phyloP scores from a whole-genome alignment of 352 stramenopile species.

The Phytophthora megakarya region DNA sequence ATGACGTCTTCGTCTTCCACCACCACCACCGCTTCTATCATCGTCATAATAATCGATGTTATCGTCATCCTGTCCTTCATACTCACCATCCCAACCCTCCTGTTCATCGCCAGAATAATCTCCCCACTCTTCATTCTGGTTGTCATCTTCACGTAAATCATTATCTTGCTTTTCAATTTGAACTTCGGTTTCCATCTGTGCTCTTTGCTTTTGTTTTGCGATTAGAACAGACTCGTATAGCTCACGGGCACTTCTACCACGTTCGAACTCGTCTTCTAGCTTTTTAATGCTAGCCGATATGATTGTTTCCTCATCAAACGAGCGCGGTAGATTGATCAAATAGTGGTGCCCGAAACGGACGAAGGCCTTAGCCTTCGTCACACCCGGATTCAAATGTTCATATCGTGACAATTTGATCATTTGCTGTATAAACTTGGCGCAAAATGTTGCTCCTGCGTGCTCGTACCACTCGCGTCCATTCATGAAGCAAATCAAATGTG shows the following conservation, averaged over 20 bases:
- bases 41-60: neutral
- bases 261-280: slow-evolving; percentile 79
- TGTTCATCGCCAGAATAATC: slow-evolving; percentile 21
- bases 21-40: slow-evolving; percentile 1
- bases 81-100: slow-evolving; percentile 16
- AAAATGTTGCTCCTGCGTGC: slow-evolving; percentile 61
- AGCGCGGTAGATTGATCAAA: slow-evolving; percentile 77
- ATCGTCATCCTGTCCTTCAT: neutral
- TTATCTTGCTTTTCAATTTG: slow-evolving; percentile 3
- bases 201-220: slow-evolving; percentile 48
- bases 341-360: slow-evolving; percentile 83
- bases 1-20: slow-evolving; percentile 9
- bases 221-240: slow-evolving; percentile 78
- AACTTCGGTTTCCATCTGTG: slow-evolving; percentile 11
- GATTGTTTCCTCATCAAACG: slow-evolving; percentile 80
- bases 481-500: slow-evolving; percentile 75
- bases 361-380: slow-evolving; percentile 63
- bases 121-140: slow-evolving; percentile 19
- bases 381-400: slow-evolving; percentile 56
- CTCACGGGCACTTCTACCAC: slow-evolving; percentile 67
- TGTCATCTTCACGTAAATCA: neutral
- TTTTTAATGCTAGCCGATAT: slow-evolving; percentile 71
- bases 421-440: slow-evolving; percentile 74
- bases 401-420: slow-evolving; percentile 80
- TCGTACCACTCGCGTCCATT: slow-evolving; percentile 74